A percentile compares a stretch with the other conserved stretches of the same genome.
These are phyloP conservation scores for Solanum virginianum DNA, from an alignment of 257 asterid genomes.

Conservation along the genomic window DNA sequence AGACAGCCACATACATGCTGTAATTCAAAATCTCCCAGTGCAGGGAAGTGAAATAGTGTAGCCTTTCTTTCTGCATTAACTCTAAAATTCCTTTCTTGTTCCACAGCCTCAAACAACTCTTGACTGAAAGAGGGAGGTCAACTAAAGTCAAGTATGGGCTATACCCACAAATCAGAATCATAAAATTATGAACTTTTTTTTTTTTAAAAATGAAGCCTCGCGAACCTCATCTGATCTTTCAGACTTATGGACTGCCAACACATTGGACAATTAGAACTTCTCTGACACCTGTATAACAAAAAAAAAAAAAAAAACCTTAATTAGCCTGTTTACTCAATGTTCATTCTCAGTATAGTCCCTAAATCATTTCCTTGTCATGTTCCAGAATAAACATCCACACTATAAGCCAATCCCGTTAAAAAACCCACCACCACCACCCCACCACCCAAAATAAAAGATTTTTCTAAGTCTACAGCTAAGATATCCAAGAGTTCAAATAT, in stretches of 20 bases:
- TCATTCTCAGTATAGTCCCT: neutral
- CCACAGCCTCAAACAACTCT: slow-evolving; percentile 87
- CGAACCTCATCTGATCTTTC: slow-evolving; percentile 71
- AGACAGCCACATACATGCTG: slow-evolving; percentile 49
- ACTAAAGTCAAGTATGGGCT: neutral
- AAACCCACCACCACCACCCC: too few species aligned
- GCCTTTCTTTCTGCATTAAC: slow-evolving; percentile 52
- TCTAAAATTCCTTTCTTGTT: slow-evolving; percentile 56
- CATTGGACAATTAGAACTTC: slow-evolving; percentile 98
- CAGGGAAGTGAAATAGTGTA: slow-evolving; percentile 60
- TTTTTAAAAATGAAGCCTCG: neutral
- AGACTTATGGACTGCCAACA: slow-evolving; percentile 84
- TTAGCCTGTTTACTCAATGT: neutral
- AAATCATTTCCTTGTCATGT: neutral
- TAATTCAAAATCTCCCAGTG: slow-evolving; percentile 61
- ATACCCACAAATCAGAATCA: neutral
- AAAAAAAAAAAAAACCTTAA: neutral
- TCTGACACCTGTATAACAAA: slow-evolving; percentile 60
- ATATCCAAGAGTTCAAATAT: neutral
- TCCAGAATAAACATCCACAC: neutral
- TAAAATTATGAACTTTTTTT: neutral
- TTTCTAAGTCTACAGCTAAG: neutral
- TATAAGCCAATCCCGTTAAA: neutral
- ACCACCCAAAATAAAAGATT: neutral
- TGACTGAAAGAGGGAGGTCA: slow-evolving; percentile 46